Evolutionary conservation across 2,329 filamentous ascomycete species (phyloP).

Genomic region (Botrytis fabae): DNA sequence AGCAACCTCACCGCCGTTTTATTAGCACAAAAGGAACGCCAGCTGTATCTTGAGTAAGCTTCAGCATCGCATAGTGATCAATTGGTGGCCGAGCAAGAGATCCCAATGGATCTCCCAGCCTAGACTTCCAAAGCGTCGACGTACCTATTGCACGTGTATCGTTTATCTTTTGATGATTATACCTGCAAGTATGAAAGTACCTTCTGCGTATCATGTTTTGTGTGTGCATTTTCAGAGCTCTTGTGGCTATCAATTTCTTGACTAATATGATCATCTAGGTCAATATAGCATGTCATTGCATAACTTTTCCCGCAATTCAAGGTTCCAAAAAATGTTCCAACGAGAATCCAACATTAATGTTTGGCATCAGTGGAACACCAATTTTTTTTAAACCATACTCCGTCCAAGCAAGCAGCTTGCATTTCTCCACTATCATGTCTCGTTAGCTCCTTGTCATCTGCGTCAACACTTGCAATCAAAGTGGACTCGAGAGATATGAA

Average conservation of each 20-base stretch:
- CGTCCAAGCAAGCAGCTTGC: background rate
- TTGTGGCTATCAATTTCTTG: background rate
- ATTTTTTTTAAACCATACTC: background rate
- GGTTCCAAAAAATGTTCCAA: background rate
- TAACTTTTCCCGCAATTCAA: background rate
- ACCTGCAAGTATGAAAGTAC: background rate
- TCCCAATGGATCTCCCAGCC: background rate
- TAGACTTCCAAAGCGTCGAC: background rate
- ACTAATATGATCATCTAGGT: slow-evolving; percentile 5
- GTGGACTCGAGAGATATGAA: background rate
- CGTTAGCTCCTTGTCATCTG: background rate
- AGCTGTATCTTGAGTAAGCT: background rate
- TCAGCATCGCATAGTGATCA: background rate
- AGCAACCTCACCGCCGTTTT: background rate
- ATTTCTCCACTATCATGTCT: background rate
- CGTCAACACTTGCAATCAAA: background rate
- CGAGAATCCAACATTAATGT: background rate
- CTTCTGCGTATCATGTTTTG: background rate
- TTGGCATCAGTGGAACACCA: background rate
- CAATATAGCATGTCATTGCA: background rate
- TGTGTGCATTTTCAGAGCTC: background rate
- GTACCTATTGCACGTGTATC: background rate
- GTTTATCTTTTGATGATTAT: background rate
- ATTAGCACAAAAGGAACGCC: background rate
- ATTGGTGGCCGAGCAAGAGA: slow-evolving; percentile 4